Evolutionary conservation across 2,329 filamentous ascomycete species (phyloP), one percentile per base, ranked within the genome.

Genomic region (Exophiala bonariae): DNA sequence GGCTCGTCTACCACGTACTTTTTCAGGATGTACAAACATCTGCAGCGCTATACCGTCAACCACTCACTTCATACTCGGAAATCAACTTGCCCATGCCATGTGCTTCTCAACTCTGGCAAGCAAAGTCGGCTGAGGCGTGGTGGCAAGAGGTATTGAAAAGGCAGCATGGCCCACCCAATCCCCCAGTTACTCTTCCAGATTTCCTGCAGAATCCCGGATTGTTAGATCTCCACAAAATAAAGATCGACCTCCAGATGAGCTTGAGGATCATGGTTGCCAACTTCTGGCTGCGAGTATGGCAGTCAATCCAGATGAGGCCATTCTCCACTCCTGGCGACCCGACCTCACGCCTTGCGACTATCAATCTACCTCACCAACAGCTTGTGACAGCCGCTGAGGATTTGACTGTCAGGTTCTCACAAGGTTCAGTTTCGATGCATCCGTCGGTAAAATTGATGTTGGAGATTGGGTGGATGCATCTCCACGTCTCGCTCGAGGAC

Each of bases 1-100:
- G 78, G 28, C 76, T 89, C 2, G 79, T 80, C 3, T 82, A 85
- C 49, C 81, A 85, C 59, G 69, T 80, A 11, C 85, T 85, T 55
- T 65, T 84, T 4, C 76, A 83, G 48, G 85, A 89, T 58, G 74
- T 81, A 0, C 82, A 87, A 51, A 75, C 79, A 3, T 86, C 85
- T 2, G 83, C 88, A 69, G 80, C 81, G 1, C 73, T 86, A 3
- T 71, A 85, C 44, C 81, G 78, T 17, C 83, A 79, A 49, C 82
- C 83, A 0, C 69, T 55, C 19, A 40, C 52, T 16, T 51, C 49
- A 2, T 49, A 38, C 26, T 31, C 52, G 19, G 52, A 55, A 28
- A 20, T 55, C 7, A 20, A 18, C 14, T 14, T 43, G 13, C 19
- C 23, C 1, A 64, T 89, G 1, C 85, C 86, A 0, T 79, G 79